Percentiles rank a stretch among this genome's conserved stretches.
These are phyloP conservation scores for Chaetomium strumarium DNA, from an alignment of 2,329 filamentous ascomycete species.

Conservation along the genomic window DNA sequence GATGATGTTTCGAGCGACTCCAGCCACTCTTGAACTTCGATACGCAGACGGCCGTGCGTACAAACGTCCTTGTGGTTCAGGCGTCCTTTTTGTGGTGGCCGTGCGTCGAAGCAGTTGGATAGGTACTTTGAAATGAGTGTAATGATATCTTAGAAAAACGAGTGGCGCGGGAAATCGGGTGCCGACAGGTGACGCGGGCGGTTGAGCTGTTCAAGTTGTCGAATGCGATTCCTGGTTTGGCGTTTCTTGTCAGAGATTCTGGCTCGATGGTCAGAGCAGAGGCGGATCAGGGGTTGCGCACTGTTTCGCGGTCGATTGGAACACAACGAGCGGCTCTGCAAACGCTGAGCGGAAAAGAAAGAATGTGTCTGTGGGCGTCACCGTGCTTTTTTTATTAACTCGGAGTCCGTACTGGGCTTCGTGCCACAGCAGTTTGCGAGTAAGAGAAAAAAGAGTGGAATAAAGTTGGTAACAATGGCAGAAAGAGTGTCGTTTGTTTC, in stretches of 20 bases:
- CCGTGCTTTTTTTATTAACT: conserved; percentile 11
- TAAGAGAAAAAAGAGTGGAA: conserved; percentile 10
- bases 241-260: conserved; percentile 22
- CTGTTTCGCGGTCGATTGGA: conserved; percentile 23
- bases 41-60: background rate
- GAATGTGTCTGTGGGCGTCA: conserved; percentile 7
- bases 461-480: background rate
- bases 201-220: background rate
- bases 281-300: conserved; percentile 27
- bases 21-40: background rate
- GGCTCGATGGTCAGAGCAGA: conserved; percentile 17
- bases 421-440: too few species aligned
- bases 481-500: conserved; percentile 16
- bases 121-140: background rate
- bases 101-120: background rate
- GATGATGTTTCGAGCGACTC: background rate
- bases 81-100: background rate
- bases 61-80: background rate
- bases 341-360: conserved; percentile 13
- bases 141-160: conserved; percentile 2
- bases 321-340: conserved; percentile 20
- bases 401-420: conserved; percentile 6
- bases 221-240: conserved; percentile 13
- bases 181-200: conserved; percentile 8
- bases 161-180: conserved; percentile 3